These are phyloP conservation scores for Phytomonas sp. DNA, from an alignment of 208 protist species.

Conservation along the genomic window DNA sequence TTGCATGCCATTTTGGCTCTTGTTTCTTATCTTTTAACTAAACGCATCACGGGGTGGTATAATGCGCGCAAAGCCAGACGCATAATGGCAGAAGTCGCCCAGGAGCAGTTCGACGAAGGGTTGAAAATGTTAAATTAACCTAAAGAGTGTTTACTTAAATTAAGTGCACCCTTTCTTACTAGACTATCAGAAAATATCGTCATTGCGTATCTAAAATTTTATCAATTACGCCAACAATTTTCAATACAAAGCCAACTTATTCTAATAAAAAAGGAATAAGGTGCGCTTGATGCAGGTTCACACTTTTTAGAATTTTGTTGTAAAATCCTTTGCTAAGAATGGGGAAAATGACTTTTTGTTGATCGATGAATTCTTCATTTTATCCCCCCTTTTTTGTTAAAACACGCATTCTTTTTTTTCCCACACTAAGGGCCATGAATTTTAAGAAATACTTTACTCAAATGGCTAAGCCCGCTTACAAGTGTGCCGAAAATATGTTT, in stretches of 20 bases:
- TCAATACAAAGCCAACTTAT: not conserved
- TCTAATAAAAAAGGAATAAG: not conserved
- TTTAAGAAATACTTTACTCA: not conserved
- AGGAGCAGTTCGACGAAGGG: not conserved
- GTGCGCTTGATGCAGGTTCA: not conserved
- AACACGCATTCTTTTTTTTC: not conserved
- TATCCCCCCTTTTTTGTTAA: constrained; percentile 4
- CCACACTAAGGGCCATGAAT: not conserved
- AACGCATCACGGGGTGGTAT: constrained; percentile 17
- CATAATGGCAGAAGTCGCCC: constrained; percentile 4
- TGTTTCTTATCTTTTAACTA: constrained; percentile 30
- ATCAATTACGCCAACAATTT: not conserved
- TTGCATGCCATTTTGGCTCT: constrained; percentile 27
- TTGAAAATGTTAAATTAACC: constrained; percentile 8
- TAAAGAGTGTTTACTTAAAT: not conserved
- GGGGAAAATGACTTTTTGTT: not conserved
- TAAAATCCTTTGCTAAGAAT: not conserved
- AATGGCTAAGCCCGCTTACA: not conserved
- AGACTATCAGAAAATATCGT: not conserved
- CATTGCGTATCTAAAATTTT: not conserved
- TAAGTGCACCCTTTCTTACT: constrained; percentile 3
- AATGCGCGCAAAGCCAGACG: constrained; percentile 12
- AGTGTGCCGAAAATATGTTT: constrained; percentile 13
- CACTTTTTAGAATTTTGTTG: not conserved
- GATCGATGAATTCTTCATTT: not conserved